phyloP scores from a whole-genome alignment of 495 filamentous ascomycete genomes.

The Lepraria neglecta region DNA sequence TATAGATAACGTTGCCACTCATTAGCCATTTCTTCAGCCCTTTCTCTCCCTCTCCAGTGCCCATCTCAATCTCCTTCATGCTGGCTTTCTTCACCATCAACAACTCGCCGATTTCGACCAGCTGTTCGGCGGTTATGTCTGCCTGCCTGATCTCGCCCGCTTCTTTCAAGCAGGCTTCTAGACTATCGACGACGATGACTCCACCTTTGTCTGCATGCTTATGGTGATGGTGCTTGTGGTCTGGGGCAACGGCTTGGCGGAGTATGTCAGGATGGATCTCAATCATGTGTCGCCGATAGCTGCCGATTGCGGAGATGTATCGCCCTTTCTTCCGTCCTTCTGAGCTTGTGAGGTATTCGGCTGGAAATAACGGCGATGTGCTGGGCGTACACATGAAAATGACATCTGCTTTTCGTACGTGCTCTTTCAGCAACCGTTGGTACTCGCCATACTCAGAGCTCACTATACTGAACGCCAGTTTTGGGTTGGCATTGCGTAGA shows the following conservation, averaged over 20 bases:
- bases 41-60: slow-evolving; percentile 42
- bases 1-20: slow-evolving; percentile 80
- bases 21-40: slow-evolving; percentile 65
- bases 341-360: slow-evolving; percentile 54
- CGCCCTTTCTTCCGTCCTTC: slow-evolving; percentile 69
- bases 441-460: slow-evolving; percentile 69
- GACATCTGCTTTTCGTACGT: slow-evolving; percentile 62
- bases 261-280: slow-evolving; percentile 77
- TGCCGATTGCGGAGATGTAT: slow-evolving; percentile 75
- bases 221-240: slow-evolving; percentile 55
- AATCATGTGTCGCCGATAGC: slow-evolving; percentile 77
- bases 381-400: slow-evolving; percentile 79
- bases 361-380: slow-evolving; percentile 55
- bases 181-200: slow-evolving; percentile 74
- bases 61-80: slow-evolving; percentile 35
- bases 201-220: slow-evolving; percentile 66
- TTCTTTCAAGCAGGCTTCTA: slow-evolving; percentile 72
- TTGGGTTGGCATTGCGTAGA: slow-evolving; percentile 52
- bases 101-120: slow-evolving; percentile 83
- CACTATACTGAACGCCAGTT: slow-evolving; percentile 63
- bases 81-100: slow-evolving; percentile 59
- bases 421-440: slow-evolving; percentile 54
- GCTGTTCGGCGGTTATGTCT: slow-evolving; percentile 58
- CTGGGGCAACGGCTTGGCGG: slow-evolving; percentile 54
- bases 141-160: slow-evolving; percentile 85